phyloP scores from a whole-genome alignment of 441 rosid genomes.

The Monsonia emarginata region DNA sequence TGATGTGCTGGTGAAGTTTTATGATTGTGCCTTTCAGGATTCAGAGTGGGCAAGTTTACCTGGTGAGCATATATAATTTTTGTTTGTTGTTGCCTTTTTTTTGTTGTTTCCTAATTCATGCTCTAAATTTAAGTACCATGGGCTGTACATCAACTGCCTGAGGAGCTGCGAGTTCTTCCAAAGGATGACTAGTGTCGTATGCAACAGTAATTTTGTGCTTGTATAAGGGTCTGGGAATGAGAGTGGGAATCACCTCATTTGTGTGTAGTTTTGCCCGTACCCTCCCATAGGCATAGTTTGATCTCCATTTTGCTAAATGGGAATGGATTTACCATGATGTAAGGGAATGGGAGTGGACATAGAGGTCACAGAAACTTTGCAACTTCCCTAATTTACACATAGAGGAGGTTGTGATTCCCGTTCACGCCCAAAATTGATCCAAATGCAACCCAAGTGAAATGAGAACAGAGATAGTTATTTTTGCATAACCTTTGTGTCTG shows the following conservation, averaged over 20 bases:
- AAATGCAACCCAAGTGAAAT: neutral
- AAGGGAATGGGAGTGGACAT: too few relatives aligned
- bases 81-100: neutral
- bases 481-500: neutral
- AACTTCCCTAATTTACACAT: too few relatives aligned
- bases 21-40: conserved; percentile 50
- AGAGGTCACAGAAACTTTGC: too few relatives aligned
- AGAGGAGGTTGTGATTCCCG: too few relatives aligned
- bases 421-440: too few relatives aligned
- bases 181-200: neutral
- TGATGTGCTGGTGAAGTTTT: conserved; percentile 51
- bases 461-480: neutral
- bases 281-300: too few relatives aligned
- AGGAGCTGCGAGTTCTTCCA: neutral
- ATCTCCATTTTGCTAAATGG: too few relatives aligned
- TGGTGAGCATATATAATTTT: conserved; percentile 31
- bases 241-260: too few relatives aligned
- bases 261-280: too few relatives aligned
- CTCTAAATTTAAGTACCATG: neutral
- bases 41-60: conserved; percentile 70
- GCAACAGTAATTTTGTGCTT: too few relatives aligned
- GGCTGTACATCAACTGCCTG: neutral
- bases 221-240: too few relatives aligned
- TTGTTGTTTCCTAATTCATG: neutral
- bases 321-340: too few relatives aligned